Evolutionary conservation across 345 rosid genomes (phyloP), one percentile per base, ranked within the genome.

Genomic region (Corchorus olitorius): DNA sequence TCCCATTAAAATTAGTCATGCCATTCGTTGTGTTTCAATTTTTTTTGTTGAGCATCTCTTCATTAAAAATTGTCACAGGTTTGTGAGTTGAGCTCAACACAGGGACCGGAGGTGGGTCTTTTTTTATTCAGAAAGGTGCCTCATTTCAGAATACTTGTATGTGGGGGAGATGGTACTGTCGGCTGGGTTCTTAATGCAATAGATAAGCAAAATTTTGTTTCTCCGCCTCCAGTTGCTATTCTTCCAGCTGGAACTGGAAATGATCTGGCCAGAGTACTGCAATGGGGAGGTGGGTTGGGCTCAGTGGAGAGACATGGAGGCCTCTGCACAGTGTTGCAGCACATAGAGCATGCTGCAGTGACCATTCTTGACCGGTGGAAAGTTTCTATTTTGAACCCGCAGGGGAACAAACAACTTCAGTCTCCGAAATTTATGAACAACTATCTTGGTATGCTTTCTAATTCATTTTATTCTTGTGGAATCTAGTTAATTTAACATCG

Each of bases 181-280:
- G 94, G 96, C 35, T 94, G 98, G 98, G 97, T 94, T 79, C 83
- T 92, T 50, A 75, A 92, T 85, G 92, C 94, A 64, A 91, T 94
- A 82, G 98, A 94, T 75, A 94, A 88, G 76, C 94, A 88, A 72
- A 91, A 87, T 81, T 94, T 87, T 86, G 91, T 88, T 70, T 94
- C 98, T 78, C 97, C 98, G 81, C 97, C 98, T 75, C 96, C 98
- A 16, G 93, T 94, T 66, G 97, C 98, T 73, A 89, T 92, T 80
- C 92, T 94, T 41, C 96, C 98, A 61, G 94, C 97, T 71, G 98
- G 98, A 80, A 94, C 96, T n/a, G 98, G 98, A 81, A 94, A 94
- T 88, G 98, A 94, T 88, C 87, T 94, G 66, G 92, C 98, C 75
- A 90, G 96, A 79, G 94, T 92, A 65, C 85, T 94, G 69, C 87